Base-by-base conservation (phyloP, 768 basidiomycete species). In the Lactifluus rugatus region DNA sequence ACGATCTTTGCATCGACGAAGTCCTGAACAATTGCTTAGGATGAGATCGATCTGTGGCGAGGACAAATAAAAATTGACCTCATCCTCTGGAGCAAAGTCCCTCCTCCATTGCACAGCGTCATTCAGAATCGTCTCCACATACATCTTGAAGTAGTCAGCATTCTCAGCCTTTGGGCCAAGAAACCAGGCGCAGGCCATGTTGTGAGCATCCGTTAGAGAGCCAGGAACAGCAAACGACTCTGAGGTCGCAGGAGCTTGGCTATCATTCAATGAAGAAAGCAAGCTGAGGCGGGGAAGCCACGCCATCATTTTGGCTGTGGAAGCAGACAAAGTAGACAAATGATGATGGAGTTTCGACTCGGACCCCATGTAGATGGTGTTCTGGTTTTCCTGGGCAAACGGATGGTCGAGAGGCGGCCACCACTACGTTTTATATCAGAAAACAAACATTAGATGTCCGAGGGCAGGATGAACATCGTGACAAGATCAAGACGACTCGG, bases 151-250 rank as follows among this genome's bases (percentile, higher is more conserved):
- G 31, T 68, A 46, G 10, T 67, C 68, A 8, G 48, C 55, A 58
- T 75, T 75, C 64, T 76, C 75, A 9, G 68, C 73, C 48, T 68
- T 68, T 13, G 75, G 73, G 2, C 75, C 75, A 17, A 76, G 62
- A 56, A 76, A 75, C 67, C 70, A 73, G 14, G 75, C 68, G 14
- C 69, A 66, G 19, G 75, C 64, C 23, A 67, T 64, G 16, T 70
- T 56, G 48, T 67, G 66, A 19, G 42, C 26, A 11, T 62, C 48
- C 34, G n/a, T 54, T 19, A 51, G 26, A 1, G 63, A 64, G 3
- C 49, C 61, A 6, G 56, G 42, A 48, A 32, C 4, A 26, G 37
- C 28, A 10, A 23, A 31, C 6, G 52, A 23, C 16, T 26, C 28
- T 21, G 48, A 5, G 8, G 25, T 42, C 34, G 44, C n/a, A 17